phyloP scores from a whole-genome alignment of 805 yeast species.

The Scheffersomyces stipitis region DNA sequence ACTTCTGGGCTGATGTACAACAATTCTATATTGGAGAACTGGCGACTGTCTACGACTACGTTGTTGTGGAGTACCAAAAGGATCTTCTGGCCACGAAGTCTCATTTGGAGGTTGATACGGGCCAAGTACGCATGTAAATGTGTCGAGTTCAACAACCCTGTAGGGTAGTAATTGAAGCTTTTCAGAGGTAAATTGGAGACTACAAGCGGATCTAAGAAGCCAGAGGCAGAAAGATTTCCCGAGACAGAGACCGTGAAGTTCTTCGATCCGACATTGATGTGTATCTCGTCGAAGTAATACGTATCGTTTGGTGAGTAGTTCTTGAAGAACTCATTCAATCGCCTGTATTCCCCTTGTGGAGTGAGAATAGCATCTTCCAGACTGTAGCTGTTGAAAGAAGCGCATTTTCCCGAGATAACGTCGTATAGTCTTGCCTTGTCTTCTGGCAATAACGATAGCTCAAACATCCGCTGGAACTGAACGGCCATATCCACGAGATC shows the following conservation, averaged over 20 bases:
- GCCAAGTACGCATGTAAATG: conserved; percentile 16
- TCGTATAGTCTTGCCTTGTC: not conserved
- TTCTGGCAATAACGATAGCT: not conserved
- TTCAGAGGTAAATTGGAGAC: conserved; percentile 8
- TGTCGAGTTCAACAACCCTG: conserved; percentile 18
- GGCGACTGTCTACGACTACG: conserved; percentile 7
- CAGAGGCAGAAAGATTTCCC: conserved; percentile 20
- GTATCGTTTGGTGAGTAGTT: conserved; percentile 13
- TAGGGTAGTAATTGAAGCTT: conserved; percentile 13
- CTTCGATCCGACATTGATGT: conserved; percentile 12
- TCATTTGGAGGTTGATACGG: conserved; percentile 14
- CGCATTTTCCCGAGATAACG: not conserved
- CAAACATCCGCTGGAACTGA: not conserved
- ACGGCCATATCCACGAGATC: not conserved
- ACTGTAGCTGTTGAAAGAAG: not conserved
- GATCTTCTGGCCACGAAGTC: conserved; percentile 9
- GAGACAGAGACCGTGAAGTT: conserved; percentile 19
- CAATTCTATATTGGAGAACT: conserved; percentile 15
- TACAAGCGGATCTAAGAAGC: conserved; percentile 22
- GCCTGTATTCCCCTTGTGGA: too few species aligned
- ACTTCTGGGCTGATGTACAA: conserved; percentile 10
- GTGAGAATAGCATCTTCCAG: not conserved
- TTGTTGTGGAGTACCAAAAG: conserved; percentile 16
- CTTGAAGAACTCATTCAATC: not conserved
- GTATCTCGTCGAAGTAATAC: conserved; percentile 22